A percentile compares a stretch with the other conserved stretches of the same genome.
Conservation (phyloP, 192 early-diverging fungal genomes). For the Dissophora globulifera region DNA sequence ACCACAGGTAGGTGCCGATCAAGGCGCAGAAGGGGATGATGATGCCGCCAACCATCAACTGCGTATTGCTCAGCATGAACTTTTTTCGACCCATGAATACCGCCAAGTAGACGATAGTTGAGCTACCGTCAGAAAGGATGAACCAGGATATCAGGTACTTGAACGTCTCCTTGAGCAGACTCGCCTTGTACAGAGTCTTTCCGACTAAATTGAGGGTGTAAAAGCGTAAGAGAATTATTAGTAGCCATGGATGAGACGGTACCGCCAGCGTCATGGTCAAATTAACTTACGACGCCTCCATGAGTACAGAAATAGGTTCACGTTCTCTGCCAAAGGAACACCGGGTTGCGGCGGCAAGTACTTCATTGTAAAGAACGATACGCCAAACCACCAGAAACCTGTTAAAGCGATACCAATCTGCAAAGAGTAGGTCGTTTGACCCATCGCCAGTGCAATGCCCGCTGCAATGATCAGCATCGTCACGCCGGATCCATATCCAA, state of each 20-base stretch:
- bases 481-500: constrained; percentile 50
- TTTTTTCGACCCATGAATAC: constrained; percentile 67
- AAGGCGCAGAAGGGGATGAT: constrained; percentile 65
- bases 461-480: constrained; percentile 48
- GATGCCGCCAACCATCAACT: constrained; percentile 65
- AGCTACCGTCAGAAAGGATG: constrained; percentile 74
- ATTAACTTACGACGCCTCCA: constrained; percentile 51
- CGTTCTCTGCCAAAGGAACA: constrained; percentile 53
- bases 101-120: constrained; percentile 65
- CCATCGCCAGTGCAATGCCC: constrained; percentile 43
- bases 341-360: constrained; percentile 55
- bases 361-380: constrained; percentile 53
- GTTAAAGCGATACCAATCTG: constrained; percentile 54
- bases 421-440: constrained; percentile 47
- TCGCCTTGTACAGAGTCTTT: constrained; percentile 50
- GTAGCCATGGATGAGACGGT: no score
- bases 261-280: no score
- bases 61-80: constrained; percentile 58
- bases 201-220: no score
- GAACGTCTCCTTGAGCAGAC: constrained; percentile 65
- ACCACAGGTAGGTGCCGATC: constrained; percentile 67
- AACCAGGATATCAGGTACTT: constrained; percentile 78
- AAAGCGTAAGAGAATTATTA: no score
- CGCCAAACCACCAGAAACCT: constrained; percentile 63
- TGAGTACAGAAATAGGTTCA: constrained; percentile 56